phyloP scores from a whole-genome alignment of 1,284 basidiomycete genomes.

The Ceratobasidium sp. region DNA sequence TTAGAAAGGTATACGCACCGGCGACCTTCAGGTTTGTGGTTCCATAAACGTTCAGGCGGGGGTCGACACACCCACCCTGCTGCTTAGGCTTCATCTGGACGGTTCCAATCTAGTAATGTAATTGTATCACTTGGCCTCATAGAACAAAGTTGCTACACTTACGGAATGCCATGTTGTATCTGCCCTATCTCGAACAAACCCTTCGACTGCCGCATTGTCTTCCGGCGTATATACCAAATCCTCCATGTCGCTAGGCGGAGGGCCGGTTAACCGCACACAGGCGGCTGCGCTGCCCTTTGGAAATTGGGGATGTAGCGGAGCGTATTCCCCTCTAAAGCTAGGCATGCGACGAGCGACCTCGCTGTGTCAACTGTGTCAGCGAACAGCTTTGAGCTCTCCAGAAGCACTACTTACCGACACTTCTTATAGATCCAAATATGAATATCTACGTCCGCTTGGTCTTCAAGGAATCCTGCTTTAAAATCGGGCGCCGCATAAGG shows the following conservation, averaged over 20 bases:
- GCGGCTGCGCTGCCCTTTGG: conserved; percentile 62
- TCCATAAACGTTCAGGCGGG: conserved; percentile 73
- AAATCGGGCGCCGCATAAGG: conserved; percentile 52
- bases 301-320: conserved; percentile 66
- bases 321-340: conserved; percentile 67
- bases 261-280: conserved; percentile 54
- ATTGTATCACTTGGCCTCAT: neutral
- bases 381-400: neutral
- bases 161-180: conserved; percentile 54
- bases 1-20: conserved; percentile 50
- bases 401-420: conserved; percentile 53
- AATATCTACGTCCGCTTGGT: conserved; percentile 64
- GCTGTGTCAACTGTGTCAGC: conserved; percentile 34
- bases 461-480: conserved; percentile 51
- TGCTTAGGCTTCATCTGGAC: conserved; percentile 75
- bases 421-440: conserved; percentile 72
- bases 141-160: neutral
- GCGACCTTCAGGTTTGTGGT: conserved; percentile 71
- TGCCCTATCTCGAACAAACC: conserved; percentile 57
- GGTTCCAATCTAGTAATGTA: conserved; percentile 66
- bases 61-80: conserved; percentile 72
- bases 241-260: conserved; percentile 61
- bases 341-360: conserved; percentile 72
- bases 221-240: conserved; percentile 68
- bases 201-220: conserved; percentile 68